These are phyloP conservation scores for Wallemia hederae DNA, from an alignment of 1,284 basidiomycete genomes.

Conservation along the genomic window DNA sequence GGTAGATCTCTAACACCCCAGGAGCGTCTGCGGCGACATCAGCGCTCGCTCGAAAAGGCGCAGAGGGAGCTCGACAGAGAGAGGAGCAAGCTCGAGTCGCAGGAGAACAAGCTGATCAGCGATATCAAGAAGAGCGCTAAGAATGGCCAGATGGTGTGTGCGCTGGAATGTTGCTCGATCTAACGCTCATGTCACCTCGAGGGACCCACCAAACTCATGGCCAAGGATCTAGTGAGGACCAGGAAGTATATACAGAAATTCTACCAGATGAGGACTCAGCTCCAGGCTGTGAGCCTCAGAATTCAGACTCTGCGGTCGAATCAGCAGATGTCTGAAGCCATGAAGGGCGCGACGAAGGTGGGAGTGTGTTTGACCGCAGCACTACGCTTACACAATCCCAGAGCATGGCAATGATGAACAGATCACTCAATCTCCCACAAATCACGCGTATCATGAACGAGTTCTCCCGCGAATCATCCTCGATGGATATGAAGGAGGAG, in stretches of 20 bases:
- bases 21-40: constrained; percentile 82
- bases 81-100: constrained; percentile 70
- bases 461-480: constrained; percentile 83
- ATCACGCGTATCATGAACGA: constrained; percentile 94
- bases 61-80: constrained; percentile 92
- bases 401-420: constrained; percentile 98
- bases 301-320: constrained; percentile 92
- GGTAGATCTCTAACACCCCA: constrained; percentile 80
- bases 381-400: constrained; percentile 13
- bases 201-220: constrained; percentile 59
- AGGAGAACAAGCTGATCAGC: constrained; percentile 69
- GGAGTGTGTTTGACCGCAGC: constrained; percentile 14
- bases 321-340: constrained; percentile 97
- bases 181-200: neutral
- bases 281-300: constrained; percentile 80
- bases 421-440: constrained; percentile 70
- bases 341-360: constrained; percentile 92
- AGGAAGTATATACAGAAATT: constrained; percentile 90
- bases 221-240: constrained; percentile 89
- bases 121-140: constrained; percentile 96
- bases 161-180: neutral
- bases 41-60: constrained; percentile 78
- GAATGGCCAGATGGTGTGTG: constrained; percentile 65
- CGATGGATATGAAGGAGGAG: constrained; percentile 99
- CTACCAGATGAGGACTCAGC: constrained; percentile 92